These are phyloP conservation scores for Mycena haematopus DNA, from an alignment of 768 basidiomycete genomes.

Conservation along the genomic window DNA sequence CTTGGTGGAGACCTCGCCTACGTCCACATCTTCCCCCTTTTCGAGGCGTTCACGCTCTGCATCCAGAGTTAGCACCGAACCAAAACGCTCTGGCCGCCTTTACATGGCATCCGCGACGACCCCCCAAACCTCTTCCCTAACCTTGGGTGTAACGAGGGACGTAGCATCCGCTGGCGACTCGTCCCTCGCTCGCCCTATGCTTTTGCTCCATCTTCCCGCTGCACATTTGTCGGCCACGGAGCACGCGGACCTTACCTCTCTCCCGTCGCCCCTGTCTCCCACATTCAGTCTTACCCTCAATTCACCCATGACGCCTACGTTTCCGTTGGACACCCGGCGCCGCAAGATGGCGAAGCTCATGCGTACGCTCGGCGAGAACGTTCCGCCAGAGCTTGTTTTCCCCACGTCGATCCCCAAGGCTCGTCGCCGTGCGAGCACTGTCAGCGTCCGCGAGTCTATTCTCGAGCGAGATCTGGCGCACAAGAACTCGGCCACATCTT, in stretches of 20 bases:
- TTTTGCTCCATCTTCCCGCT: conserved; percentile 7
- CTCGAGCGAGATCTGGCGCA: no score
- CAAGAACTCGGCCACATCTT: no score
- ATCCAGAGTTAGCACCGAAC: conserved; percentile 1
- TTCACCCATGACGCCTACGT: background rate
- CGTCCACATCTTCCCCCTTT: background rate
- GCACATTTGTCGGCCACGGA: background rate
- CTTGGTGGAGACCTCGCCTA: conserved; percentile 8
- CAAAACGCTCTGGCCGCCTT: background rate
- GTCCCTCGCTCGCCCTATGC: conserved; percentile 7
- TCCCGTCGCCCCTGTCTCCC: conserved; percentile 20
- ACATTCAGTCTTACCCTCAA: conserved; percentile 14
- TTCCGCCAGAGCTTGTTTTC: conserved; percentile 49
- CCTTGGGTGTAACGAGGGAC: background rate
- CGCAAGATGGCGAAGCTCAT: conserved; percentile 51
- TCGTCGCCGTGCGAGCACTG: conserved; percentile 21
- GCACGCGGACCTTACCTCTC: background rate
- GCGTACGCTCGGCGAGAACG: conserved; percentile 52
- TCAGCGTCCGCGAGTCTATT: conserved; percentile 11
- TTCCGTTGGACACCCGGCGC: conserved; percentile 33
- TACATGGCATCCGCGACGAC: background rate
- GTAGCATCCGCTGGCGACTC: background rate
- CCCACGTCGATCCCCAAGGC: background rate
- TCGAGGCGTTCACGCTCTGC: conserved; percentile 7
- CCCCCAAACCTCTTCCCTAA: background rate